A percentile compares a stretch with the other conserved stretches of the same genome.
phyloP scores from a whole-genome alignment of 2,329 filamentous ascomycete species.

The Emergomyces africanus region DNA sequence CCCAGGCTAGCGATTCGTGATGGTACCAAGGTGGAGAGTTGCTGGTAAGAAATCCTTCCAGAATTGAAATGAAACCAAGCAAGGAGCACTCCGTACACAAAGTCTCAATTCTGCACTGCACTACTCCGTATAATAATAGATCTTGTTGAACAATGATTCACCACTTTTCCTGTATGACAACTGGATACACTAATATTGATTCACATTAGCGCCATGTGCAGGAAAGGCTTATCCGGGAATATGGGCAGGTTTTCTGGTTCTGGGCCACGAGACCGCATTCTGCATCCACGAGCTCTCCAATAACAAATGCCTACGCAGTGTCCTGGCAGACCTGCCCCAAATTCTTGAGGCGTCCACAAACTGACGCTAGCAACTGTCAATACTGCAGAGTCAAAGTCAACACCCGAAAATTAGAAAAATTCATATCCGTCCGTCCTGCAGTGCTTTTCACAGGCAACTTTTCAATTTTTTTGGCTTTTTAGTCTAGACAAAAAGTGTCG shows the following conservation, averaged over 20 bases:
- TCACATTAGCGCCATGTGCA: not conserved
- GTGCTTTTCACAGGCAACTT: not conserved
- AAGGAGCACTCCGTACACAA: not conserved
- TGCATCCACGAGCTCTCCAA: not conserved
- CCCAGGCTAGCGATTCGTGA: not conserved
- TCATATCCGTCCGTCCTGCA: not conserved
- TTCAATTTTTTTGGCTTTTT: not conserved
- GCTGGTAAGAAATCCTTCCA: not conserved
- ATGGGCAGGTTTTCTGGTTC: not conserved
- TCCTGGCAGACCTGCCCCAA: not conserved
- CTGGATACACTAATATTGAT: not conserved
- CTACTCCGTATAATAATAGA: not conserved
- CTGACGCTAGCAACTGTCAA: not conserved
- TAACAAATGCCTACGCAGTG: not conserved
- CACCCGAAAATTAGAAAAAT: not conserved
- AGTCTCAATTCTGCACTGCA: not conserved
- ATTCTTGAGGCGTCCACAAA: not conserved
- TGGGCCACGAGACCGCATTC: not conserved
- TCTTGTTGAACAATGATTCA: not conserved
- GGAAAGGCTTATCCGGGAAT: not conserved
- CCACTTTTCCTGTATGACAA: not conserved
- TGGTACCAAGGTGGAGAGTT: not conserved
- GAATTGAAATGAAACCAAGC: not conserved
- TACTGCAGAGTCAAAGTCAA: not conserved
- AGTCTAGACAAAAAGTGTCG: not conserved